phyloP scores from a whole-genome alignment of 768 basidiomycete genomes.

The Amanita thiersii region DNA sequence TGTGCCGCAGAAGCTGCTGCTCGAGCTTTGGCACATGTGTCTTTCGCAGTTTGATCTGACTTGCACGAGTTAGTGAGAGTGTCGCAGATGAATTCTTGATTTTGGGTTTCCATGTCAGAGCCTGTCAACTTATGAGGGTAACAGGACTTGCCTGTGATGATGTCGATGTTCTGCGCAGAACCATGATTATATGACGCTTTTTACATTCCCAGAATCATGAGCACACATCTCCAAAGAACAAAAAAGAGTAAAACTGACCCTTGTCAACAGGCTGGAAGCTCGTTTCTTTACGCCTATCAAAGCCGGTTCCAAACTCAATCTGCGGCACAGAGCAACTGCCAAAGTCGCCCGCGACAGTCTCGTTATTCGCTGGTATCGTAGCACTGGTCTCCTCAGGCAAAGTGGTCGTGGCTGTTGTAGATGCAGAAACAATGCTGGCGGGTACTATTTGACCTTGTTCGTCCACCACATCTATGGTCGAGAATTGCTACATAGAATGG shows the following conservation, averaged over 20 bases:
- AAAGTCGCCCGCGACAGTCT: too few relatives aligned
- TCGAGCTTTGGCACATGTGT: conserved; percentile 33
- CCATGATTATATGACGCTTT: conserved; percentile 46
- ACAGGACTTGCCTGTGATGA: conserved; percentile 39
- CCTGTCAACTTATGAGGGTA: background rate
- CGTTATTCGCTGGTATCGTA: too few relatives aligned
- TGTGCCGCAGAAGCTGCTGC: conserved; percentile 33
- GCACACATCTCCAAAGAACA: too few relatives aligned
- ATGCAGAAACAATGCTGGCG: too few relatives aligned
- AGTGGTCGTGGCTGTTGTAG: too few relatives aligned
- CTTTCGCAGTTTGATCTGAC: conserved; percentile 44
- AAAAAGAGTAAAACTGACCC: conserved; percentile 27
- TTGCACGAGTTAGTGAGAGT: conserved; percentile 43
- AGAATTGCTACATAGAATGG: too few relatives aligned
- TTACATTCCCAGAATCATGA: background rate
- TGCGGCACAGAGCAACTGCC: conserved; percentile 48
- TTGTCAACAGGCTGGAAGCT: conserved; percentile 44
- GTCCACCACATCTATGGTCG: too few relatives aligned
- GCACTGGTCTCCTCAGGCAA: too few relatives aligned
- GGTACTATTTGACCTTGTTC: too few relatives aligned
- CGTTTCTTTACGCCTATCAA: conserved; percentile 47
- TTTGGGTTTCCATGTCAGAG: background rate
- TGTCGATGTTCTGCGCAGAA: conserved; percentile 51
- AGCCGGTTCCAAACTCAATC: conserved; percentile 50
- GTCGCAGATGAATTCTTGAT: conserved; percentile 43